Base-by-base conservation (phyloP, 495 filamentous ascomycete genomes). In the Ramalina intermedia region DNA sequence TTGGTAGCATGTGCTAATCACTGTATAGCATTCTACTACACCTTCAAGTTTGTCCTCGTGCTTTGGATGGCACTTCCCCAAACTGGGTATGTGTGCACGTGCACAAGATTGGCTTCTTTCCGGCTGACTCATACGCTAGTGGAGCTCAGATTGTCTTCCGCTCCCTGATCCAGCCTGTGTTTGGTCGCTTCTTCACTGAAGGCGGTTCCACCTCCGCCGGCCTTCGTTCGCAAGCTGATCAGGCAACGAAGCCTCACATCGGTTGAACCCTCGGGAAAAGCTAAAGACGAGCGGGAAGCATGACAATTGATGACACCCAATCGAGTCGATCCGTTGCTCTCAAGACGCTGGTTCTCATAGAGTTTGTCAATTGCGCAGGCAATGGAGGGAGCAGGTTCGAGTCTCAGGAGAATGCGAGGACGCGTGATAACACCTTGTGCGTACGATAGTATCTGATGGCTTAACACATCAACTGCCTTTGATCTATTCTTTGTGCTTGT, bases 31-130 rank as follows among this genome's bases (percentile, higher is more conserved):
- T 99, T 99, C 78, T 99, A 99, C 80, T 99, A 87, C 70, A 91
- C 89, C 69, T 96, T 96, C 82, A 99, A 99, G 74, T 94, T 99
- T 63, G 75, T 87, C 61, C 79, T 96, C 61, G 71, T 96, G 58
- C 79, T 99, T 61, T 99, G 93, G 93, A 85, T 96, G 69, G 81
- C 89, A 55, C 85, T 99, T 53, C 91, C 91, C 57, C 79, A 85
- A 67, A 93, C 88, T 72, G 72, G 71, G 91, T 96, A 81, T 63
- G 82, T 73, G 33, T 43, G 40, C 24, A 13, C n/a, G 2, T 17
- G 21, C 9, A 3, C 18, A 51, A 13, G n/a, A 49, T 8, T 23
- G 4, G 4, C 24, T 45, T 46, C 38, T 38, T 43, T 27, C 12
- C 1, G 39, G 21, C 62, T 68, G 49, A 70, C 55, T 51, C 35